Conservation (phyloP, 1,284 basidiomycete species). For the Rhodotorula sp. region DNA sequence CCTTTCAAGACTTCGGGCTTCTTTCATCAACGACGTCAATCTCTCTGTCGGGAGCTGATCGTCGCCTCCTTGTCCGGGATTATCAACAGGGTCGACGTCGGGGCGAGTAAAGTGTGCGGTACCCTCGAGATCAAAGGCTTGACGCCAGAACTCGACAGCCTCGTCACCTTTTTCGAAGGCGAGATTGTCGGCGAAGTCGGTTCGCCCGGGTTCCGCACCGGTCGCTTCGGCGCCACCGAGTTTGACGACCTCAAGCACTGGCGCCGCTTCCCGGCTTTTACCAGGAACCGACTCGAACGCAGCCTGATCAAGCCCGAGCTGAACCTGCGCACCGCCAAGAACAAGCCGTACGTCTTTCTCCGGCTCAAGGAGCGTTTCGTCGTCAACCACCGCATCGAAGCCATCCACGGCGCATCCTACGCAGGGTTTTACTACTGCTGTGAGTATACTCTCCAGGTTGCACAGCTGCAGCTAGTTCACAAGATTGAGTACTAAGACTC, state of each 20-base stretch:
- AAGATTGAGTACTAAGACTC: no score
- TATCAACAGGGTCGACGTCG: constrained; percentile 62
- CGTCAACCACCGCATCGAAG: constrained; percentile 82
- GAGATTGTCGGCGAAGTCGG: constrained; percentile 79
- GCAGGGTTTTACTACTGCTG: constrained; percentile 78
- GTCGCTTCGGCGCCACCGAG: constrained; percentile 77
- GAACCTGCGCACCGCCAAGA: constrained; percentile 21
- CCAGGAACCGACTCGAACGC: constrained; percentile 55
- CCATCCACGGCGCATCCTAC: constrained; percentile 89
- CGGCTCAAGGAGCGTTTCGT: constrained; percentile 95
- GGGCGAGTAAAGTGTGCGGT: constrained; percentile 74
- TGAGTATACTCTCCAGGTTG: constrained; percentile 6
- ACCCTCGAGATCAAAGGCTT: constrained; percentile 84
- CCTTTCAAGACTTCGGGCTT: neutral
- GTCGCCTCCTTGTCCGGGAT: neutral
- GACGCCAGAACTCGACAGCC: constrained; percentile 83
- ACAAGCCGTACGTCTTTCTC: constrained; percentile 65
- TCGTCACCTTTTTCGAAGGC: constrained; percentile 82
- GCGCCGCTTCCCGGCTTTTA: constrained; percentile 84
- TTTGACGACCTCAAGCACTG: constrained; percentile 86
- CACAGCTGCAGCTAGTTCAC: neutral
- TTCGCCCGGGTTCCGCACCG: constrained; percentile 75
- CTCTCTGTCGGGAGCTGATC: neutral
- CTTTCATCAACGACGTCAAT: neutral
- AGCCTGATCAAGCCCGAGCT: constrained; percentile 68